A percentile compares a stretch with the other conserved stretches of the same genome.
These are phyloP conservation scores for Fusarium transvaalense DNA, from an alignment of 2,329 filamentous ascomycete genomes.

Conservation along the genomic window DNA sequence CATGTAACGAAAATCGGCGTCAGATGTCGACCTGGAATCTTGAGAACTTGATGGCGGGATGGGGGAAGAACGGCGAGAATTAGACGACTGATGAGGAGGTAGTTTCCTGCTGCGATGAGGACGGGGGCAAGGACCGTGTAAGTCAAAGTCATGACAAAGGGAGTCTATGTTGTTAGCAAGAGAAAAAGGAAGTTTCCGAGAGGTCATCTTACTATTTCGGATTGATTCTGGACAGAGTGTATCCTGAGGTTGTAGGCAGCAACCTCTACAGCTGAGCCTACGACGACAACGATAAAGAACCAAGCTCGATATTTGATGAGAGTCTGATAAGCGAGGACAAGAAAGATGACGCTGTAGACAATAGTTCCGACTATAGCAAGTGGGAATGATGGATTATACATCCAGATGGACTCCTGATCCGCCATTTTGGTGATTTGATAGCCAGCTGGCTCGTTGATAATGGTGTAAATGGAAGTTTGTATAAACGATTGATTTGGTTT, in stretches of 20 bases:
- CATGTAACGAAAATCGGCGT: constrained; percentile 61
- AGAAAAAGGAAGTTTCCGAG: too few relatives aligned
- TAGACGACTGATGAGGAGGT: constrained; percentile 63
- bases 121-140: constrained; percentile 64
- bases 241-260: constrained; percentile 57
- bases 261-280: constrained; percentile 59
- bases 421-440: constrained; percentile 26
- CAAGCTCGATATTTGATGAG: constrained; percentile 56
- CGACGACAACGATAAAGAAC: constrained; percentile 59
- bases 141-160: constrained; percentile 56
- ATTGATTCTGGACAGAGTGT: constrained; percentile 53
- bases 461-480: neutral
- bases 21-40: constrained; percentile 54
- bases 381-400: constrained; percentile 59
- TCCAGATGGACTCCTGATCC: constrained; percentile 54
- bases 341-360: constrained; percentile 56
- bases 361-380: constrained; percentile 58
- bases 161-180: constrained; percentile 40
- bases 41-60: constrained; percentile 52
- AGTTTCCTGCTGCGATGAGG: constrained; percentile 63
- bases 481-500: neutral
- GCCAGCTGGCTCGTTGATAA: neutral
- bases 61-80: constrained; percentile 55
- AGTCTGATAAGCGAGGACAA: constrained; percentile 57
- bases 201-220: constrained; percentile 50